These are phyloP conservation scores for Flaveria bidentis DNA, from an alignment of 129 eudicot genomes.

Conservation along the genomic window DNA sequence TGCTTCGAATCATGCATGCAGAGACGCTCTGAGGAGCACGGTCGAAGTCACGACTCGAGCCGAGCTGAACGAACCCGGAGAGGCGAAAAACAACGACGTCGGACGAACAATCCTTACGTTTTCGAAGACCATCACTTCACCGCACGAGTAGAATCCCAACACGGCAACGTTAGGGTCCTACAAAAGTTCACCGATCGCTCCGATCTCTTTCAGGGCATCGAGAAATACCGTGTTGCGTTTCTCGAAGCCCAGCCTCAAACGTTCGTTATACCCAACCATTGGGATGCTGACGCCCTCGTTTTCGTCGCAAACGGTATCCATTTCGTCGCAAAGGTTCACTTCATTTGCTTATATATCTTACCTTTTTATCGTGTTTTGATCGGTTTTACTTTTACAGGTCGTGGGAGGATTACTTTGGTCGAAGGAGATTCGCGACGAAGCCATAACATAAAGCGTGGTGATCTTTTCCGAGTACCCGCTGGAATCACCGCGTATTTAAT, in stretches of 20 bases:
- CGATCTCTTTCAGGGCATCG: conserved; percentile 52
- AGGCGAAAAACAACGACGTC: conserved; percentile 17
- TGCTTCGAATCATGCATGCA: conserved; percentile 34
- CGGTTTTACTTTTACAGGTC: conserved; percentile 35
- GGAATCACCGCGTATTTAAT: conserved; percentile 55
- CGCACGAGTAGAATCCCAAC: conserved; percentile 41
- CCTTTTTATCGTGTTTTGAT: not conserved
- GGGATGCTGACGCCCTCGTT: conserved; percentile 63
- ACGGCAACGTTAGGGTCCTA: conserved; percentile 55
- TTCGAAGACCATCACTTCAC: conserved; percentile 64
- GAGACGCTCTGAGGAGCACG: conserved; percentile 15
- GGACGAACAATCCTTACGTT: conserved; percentile 51
- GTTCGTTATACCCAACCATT: conserved; percentile 61
- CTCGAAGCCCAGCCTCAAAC: conserved; percentile 77
- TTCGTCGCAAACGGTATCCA: conserved; percentile 59
- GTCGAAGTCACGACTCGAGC: not conserved
- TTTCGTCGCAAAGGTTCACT: not conserved
- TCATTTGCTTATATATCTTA: not conserved
- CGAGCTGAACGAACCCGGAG: not conserved
- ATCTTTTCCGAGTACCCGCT: conserved; percentile 52
- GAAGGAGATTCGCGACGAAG: conserved; percentile 44
- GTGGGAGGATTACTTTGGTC: conserved; percentile 52
- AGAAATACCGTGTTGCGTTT: conserved; percentile 56
- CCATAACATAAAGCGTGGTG: conserved; percentile 58
- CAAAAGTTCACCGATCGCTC: conserved; percentile 67